A percentile compares a stretch with the other conserved stretches of the same genome.
These are phyloP conservation scores for Phytopythium vexans DNA, from an alignment of 352 stramenopile species.

Conservation along the genomic window DNA sequence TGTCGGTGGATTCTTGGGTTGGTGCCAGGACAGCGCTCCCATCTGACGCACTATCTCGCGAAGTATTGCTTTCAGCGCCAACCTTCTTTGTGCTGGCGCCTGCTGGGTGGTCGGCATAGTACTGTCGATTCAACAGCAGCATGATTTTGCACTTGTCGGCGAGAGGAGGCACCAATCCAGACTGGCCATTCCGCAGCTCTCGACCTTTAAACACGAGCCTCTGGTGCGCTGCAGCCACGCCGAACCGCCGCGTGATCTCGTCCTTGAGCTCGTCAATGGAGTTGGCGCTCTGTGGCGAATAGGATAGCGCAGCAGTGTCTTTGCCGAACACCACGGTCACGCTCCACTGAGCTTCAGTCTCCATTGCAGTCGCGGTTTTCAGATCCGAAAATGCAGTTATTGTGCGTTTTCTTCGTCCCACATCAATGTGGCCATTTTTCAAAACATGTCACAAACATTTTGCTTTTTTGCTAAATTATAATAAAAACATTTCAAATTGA, in stretches of 20 bases:
- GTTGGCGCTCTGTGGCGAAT: constrained; percentile 17
- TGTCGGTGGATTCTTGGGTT: neutral
- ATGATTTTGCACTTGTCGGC: constrained; percentile 41
- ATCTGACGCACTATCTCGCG: neutral
- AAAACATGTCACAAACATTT: too few relatives aligned
- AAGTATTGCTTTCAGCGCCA: neutral
- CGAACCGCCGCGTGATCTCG: constrained; percentile 24
- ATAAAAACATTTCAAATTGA: too few relatives aligned
- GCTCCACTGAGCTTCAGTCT: constrained; percentile 13
- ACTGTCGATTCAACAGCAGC: constrained; percentile 33
- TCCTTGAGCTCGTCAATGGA: constrained; percentile 28
- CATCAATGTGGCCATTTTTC: too few relatives aligned
- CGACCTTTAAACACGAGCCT: constrained; percentile 53
- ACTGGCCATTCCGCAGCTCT: constrained; percentile 22
- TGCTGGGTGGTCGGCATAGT: constrained; percentile 11
- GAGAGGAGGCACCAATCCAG: constrained; percentile 7
- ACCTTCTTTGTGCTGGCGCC: neutral
- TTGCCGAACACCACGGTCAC: constrained; percentile 54
- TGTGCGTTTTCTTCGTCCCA: too few relatives aligned
- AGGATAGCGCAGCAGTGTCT: constrained; percentile 21
- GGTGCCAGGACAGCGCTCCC: neutral
- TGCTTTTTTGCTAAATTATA: too few relatives aligned
- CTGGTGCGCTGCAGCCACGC: constrained; percentile 40
- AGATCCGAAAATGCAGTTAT: too few relatives aligned
- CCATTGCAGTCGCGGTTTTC: too few relatives aligned